Conservation (phyloP, 768 basidiomycete genomes). For the Suillus paluster region DNA sequence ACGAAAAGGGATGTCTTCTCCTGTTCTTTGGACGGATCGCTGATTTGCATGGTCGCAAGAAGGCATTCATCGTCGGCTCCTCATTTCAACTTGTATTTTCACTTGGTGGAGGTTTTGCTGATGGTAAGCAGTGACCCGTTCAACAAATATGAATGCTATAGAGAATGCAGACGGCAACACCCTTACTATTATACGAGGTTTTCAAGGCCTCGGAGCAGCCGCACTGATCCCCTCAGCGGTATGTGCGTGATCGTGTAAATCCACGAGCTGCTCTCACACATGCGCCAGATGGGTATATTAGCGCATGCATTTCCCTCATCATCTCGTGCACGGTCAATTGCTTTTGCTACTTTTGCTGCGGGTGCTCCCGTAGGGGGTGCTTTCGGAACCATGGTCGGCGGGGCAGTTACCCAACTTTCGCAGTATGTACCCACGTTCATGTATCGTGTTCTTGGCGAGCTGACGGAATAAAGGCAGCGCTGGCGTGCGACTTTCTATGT, state of each 20-base stretch:
- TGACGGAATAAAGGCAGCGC: conserved; percentile 23
- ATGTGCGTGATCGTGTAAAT: conserved; percentile 21
- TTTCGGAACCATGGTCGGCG: conserved; percentile 65
- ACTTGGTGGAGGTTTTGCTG: conserved; percentile 61
- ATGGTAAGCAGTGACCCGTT: conserved; percentile 36
- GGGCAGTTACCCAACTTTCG: conserved; percentile 59
- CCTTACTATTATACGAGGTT: conserved; percentile 68
- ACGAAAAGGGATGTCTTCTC: conserved; percentile 65
- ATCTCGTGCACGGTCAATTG: conserved; percentile 61
- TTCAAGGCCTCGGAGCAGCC: conserved; percentile 74
- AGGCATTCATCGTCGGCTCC: conserved; percentile 61
- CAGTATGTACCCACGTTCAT: conserved; percentile 23
- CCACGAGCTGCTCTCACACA: conserved; percentile 1
- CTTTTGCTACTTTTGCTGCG: conserved; percentile 77
- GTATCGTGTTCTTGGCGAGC: neutral
- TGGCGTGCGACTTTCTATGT: conserved; percentile 71
- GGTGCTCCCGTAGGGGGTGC: conserved; percentile 79
- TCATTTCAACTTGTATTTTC: conserved; percentile 53
- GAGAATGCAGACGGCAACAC: conserved; percentile 48
- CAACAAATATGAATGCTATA: neutral
- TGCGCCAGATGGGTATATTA: conserved; percentile 67
- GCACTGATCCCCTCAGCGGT: conserved; percentile 70
- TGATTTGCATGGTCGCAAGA: conserved; percentile 72
- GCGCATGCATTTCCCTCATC: conserved; percentile 69
- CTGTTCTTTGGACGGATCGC: conserved; percentile 71